A percentile compares a stretch with the other conserved stretches of the same genome.
phyloP scores from a whole-genome alignment of 2,329 filamentous ascomycete species.

The Alternaria postmessia region DNA sequence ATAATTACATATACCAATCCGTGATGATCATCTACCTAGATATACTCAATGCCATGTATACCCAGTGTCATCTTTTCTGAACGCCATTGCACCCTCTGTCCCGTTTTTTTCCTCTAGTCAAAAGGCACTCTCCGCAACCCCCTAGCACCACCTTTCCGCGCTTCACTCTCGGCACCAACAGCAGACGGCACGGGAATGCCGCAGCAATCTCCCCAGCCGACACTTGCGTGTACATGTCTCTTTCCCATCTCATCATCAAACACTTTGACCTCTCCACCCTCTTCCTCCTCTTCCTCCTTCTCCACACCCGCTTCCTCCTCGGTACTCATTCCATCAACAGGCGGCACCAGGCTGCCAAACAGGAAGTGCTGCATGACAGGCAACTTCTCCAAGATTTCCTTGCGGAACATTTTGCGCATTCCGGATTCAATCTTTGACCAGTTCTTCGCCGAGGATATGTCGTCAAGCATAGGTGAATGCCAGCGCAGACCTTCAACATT shows the following conservation, averaged over 20 bases:
- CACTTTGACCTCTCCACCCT: constrained; percentile 61
- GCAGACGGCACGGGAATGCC: constrained; percentile 97
- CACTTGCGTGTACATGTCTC: constrained; percentile 73
- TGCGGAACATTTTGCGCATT: constrained; percentile 96
- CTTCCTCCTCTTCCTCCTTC: constrained; percentile 52
- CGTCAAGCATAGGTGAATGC: constrained; percentile 98
- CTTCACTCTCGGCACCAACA: constrained; percentile 87
- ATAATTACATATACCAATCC: neutral
- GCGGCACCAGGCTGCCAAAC: constrained; percentile 85
- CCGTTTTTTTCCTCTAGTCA: constrained; percentile 62
- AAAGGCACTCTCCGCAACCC: constrained; percentile 79
- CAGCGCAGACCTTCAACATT: constrained; percentile 92
- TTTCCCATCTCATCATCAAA: constrained; percentile 70
- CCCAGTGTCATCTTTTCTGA: neutral
- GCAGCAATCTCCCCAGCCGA: constrained; percentile 92
- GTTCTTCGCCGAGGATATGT: constrained; percentile 87
- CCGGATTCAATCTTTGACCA: constrained; percentile 94
- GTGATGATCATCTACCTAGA: neutral
- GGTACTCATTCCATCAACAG: constrained; percentile 80
- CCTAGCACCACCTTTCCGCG: constrained; percentile 73
- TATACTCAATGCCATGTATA: neutral
- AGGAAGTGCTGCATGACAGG: constrained; percentile 99
- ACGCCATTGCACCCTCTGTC: neutral
- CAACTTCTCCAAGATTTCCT: constrained; percentile 89
- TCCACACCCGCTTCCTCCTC: constrained; percentile 61